A percentile compares a stretch with the other conserved stretches of the same genome.
These are phyloP conservation scores for Lachancea meyersii DNA, from an alignment of 805 yeast species.

Conservation along the genomic window DNA sequence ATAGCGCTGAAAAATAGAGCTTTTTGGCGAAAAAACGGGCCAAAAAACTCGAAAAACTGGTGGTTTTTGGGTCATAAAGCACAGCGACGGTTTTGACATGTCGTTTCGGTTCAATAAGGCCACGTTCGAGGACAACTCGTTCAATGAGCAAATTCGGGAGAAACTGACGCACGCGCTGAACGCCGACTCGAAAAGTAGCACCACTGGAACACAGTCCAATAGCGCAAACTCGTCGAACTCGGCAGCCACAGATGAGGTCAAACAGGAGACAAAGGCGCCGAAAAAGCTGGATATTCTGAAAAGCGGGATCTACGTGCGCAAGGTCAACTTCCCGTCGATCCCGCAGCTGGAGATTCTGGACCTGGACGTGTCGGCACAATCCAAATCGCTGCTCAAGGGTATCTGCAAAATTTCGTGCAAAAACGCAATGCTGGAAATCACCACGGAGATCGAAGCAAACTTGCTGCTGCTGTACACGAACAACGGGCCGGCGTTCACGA, in stretches of 20 bases:
- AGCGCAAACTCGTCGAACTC: slow-evolving; percentile 4
- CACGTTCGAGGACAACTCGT: slow-evolving; percentile 28
- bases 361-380: slow-evolving; percentile 28
- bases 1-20: not conserved
- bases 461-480: slow-evolving; percentile 25
- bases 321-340: slow-evolving; percentile 27
- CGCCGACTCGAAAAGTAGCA: slow-evolving; percentile 13
- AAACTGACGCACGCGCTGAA: slow-evolving; percentile 26
- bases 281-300: slow-evolving; percentile 23
- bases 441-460: slow-evolving; percentile 33
- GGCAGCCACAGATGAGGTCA: slow-evolving; percentile 8
- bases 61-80: not conserved
- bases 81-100: too few species aligned
- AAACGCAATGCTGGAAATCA: slow-evolving; percentile 30
- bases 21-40: not conserved
- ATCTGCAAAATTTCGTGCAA: slow-evolving; percentile 31
- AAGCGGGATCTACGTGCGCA: slow-evolving; percentile 28
- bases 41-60: not conserved
- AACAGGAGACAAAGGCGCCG: slow-evolving; percentile 12
- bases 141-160: slow-evolving; percentile 26
- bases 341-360: slow-evolving; percentile 32
- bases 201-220: slow-evolving; percentile 2
- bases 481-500: slow-evolving; percentile 26
- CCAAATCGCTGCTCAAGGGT: slow-evolving; percentile 30
- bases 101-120: slow-evolving; percentile 29